A percentile compares a stretch with the other conserved stretches of the same genome.
These are phyloP conservation scores for Agrocybe praecox DNA, from an alignment of 768 basidiomycete species.

Conservation along the genomic window DNA sequence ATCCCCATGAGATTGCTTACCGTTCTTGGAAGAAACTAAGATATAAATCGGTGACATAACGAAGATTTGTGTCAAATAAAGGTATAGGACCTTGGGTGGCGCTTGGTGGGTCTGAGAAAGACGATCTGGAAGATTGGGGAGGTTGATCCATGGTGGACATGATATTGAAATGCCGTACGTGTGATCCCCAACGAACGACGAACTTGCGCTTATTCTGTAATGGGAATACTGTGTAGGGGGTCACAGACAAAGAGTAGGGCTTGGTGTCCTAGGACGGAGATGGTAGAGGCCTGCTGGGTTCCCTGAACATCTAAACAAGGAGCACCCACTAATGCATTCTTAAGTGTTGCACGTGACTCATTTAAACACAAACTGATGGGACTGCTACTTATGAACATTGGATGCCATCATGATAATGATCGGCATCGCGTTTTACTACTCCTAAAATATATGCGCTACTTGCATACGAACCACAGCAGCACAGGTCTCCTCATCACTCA, in stretches of 20 bases:
- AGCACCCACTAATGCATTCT: neutral
- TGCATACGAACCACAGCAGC: too few species aligned
- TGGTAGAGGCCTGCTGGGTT: neutral
- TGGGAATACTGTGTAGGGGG: too few species aligned
- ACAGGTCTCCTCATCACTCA: too few species aligned
- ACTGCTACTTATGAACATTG: too few species aligned
- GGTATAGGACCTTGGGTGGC: constrained; percentile 58
- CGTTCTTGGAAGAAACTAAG: constrained; percentile 86
- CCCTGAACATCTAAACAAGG: neutral
- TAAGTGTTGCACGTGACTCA: constrained; percentile 15
- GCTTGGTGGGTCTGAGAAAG: constrained; percentile 34
- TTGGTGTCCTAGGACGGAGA: neutral
- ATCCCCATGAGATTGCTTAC: constrained; percentile 38
- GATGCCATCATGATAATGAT: neutral
- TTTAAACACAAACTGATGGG: neutral
- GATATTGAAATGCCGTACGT: neutral
- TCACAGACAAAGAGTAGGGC: neutral
- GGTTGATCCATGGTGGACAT: constrained; percentile 27
- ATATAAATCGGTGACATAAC: constrained; percentile 72
- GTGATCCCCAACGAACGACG: constrained; percentile 1
- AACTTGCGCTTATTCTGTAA: neutral
- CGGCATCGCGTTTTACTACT: neutral
- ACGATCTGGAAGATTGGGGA: constrained; percentile 39
- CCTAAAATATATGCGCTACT: too few species aligned
- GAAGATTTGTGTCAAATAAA: constrained; percentile 74